These are phyloP conservation scores for Trametopsis cervina DNA, from an alignment of 768 basidiomycete genomes.

Conservation along the genomic window DNA sequence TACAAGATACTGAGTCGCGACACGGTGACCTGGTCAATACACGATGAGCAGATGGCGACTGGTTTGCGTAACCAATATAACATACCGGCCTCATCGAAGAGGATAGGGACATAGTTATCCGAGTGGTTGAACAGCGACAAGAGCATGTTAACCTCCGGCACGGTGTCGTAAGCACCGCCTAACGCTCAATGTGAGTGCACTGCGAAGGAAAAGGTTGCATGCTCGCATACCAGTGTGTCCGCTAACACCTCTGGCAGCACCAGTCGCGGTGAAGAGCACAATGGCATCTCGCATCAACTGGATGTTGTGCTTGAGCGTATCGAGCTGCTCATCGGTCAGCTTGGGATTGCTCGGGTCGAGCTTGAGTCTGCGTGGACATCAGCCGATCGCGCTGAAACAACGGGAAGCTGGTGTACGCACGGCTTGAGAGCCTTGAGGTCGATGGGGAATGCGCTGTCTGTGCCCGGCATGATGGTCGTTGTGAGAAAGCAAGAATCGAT, in stretches of 20 bases:
- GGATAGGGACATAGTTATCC: constrained; percentile 57
- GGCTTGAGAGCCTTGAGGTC: constrained; percentile 74
- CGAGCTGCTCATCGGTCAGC: constrained; percentile 57
- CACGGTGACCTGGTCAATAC: constrained; percentile 64
- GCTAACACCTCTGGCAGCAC: constrained; percentile 78
- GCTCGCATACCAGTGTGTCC: constrained; percentile 75
- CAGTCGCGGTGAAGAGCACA: constrained; percentile 80
- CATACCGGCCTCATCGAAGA: constrained; percentile 80
- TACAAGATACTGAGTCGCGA: constrained; percentile 84
- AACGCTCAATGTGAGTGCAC: neutral
- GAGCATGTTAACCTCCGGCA: constrained; percentile 79
- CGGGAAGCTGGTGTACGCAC: constrained; percentile 29
- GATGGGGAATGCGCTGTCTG: constrained; percentile 56
- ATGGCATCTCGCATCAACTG: constrained; percentile 80
- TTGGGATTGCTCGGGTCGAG: constrained; percentile 65
- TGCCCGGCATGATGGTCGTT: constrained; percentile 31
- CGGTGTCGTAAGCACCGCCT: constrained; percentile 53
- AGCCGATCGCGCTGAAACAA: constrained; percentile 5
- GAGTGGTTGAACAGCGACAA: constrained; percentile 63
- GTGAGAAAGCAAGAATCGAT: neutral
- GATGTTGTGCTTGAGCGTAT: constrained; percentile 59
- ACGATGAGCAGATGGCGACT: neutral
- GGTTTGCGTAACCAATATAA: neutral
- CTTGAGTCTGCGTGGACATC: constrained; percentile 38
- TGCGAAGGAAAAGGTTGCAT: neutral